Conservation (phyloP, 2,329 filamentous ascomycete species). For the Fusarium proliferatum region DNA sequence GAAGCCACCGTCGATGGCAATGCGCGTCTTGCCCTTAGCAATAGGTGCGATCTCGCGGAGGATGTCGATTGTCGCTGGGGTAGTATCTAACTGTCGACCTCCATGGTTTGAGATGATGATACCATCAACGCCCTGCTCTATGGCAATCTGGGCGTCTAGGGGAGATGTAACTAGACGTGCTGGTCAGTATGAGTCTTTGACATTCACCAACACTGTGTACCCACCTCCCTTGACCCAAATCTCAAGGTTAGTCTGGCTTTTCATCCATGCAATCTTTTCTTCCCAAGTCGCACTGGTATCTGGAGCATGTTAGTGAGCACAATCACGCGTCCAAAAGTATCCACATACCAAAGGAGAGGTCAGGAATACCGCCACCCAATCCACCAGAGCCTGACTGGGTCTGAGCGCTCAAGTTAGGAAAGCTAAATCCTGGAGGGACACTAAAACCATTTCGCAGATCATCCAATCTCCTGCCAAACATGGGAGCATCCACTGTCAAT, state of each 20-base stretch:
- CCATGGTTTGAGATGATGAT: slow-evolving; percentile 7
- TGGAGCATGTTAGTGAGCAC: background rate
- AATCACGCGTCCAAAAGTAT: accelerated
- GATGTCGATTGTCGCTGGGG: background rate
- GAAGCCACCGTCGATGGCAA: background rate
- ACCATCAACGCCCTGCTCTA: background rate
- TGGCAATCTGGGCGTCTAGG: background rate
- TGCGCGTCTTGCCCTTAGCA: background rate
- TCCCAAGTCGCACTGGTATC: background rate
- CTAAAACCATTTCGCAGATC: background rate
- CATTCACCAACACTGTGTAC: no score
- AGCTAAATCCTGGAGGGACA: background rate
- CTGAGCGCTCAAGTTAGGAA: background rate
- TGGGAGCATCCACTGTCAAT: slow-evolving; percentile 1
- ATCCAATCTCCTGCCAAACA: background rate
- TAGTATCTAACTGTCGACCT: background rate
- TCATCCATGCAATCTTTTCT: background rate
- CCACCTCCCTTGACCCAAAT: background rate
- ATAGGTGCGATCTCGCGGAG: background rate
- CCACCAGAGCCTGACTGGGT: background rate
- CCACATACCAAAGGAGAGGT: background rate
- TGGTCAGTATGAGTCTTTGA: background rate
- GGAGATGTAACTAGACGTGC: background rate
- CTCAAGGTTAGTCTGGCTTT: background rate
- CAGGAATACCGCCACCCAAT: background rate